Percentiles rank a stretch among this genome's conserved stretches.
Conservation (phyloP, 192 early-diverging fungal species). For the Backusella liffmaniae region DNA sequence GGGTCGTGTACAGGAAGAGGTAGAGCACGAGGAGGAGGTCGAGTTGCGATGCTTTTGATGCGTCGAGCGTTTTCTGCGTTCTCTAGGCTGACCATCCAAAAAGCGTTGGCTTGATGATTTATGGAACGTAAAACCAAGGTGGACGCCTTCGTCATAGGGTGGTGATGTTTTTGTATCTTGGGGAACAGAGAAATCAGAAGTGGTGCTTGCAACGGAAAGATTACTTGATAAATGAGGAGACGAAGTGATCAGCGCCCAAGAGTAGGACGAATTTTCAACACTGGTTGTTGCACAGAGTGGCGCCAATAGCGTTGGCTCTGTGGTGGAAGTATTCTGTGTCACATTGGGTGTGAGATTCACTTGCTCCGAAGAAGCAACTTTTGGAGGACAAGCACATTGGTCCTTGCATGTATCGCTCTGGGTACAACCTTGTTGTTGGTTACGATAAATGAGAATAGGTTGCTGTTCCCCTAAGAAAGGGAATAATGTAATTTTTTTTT, state of each 20-base stretch:
- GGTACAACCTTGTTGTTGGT: background rate
- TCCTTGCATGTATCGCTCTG: slow-evolving; percentile 5
- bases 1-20: background rate
- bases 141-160: background rate
- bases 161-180: background rate
- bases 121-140: slow-evolving; percentile 12
- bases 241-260: slow-evolving; percentile 19
- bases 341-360: slow-evolving; percentile 2
- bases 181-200: background rate
- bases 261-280: slow-evolving; percentile 12
- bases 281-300: slow-evolving; percentile 9
- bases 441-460: background rate
- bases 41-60: slow-evolving; percentile 1
- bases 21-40: background rate
- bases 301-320: slow-evolving; percentile 7
- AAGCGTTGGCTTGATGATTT: slow-evolving; percentile 8
- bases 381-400: slow-evolving; percentile 4
- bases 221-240: background rate
- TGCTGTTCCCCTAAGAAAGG: background rate
- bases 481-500: background rate
- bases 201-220: background rate
- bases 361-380: background rate
- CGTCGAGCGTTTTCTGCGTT: background rate
- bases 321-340: background rate
- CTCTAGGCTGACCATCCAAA: slow-evolving; percentile 13